Conservation (phyloP, 2,329 filamentous ascomycete genomes). For the Colletotrichum sp. region DNA sequence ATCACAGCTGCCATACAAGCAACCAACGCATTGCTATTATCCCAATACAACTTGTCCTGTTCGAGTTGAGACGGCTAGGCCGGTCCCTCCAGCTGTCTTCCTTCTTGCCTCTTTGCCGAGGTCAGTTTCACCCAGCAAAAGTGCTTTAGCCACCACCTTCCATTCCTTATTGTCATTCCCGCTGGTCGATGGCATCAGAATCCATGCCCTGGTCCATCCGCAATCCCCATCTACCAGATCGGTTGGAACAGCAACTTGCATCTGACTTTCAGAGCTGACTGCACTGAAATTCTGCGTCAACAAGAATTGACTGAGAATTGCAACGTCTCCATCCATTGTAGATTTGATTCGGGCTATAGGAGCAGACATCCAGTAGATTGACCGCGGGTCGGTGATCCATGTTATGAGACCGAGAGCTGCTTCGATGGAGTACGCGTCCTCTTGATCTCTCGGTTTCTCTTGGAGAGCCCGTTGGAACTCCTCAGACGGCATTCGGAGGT, state of each 20-base stretch:
- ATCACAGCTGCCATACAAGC: neutral
- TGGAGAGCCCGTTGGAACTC: neutral
- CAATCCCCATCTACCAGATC: neutral
- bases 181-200: neutral
- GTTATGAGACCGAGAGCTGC: neutral
- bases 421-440: neutral
- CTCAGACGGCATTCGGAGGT: neutral
- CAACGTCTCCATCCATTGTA: neutral
- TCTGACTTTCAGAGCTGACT: neutral
- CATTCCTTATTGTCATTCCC: neutral
- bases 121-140: neutral
- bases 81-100: neutral
- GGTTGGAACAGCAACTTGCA: neutral
- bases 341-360: neutral
- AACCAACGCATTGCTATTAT: neutral
- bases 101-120: neutral
- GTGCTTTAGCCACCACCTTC: neutral
- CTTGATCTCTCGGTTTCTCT: too few species aligned
- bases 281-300: neutral
- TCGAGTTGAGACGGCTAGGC: neutral
- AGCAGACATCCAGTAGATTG: neutral
- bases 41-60: neutral
- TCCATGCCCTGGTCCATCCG: conserved; percentile 1
- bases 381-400: conserved; percentile 4
- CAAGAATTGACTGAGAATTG: neutral